A percentile compares a stretch with the other conserved stretches of the same genome.
Evolutionary conservation across 768 basidiomycete genomes (phyloP).

Genomic region (Hypsizygus marmoreus): DNA sequence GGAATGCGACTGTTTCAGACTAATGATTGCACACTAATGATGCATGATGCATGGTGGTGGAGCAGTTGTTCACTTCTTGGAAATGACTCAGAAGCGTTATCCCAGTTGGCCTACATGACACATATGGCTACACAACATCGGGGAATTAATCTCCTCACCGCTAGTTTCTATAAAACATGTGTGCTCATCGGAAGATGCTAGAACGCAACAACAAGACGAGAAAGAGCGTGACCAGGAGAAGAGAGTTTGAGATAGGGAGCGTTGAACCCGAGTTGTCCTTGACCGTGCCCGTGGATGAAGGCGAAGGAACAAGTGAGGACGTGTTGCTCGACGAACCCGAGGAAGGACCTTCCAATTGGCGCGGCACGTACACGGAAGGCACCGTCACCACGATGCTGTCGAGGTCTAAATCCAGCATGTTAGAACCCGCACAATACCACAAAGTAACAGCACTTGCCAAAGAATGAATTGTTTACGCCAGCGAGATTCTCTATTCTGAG

Average conservation of each 20-base stretch:
- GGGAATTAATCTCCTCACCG: no score
- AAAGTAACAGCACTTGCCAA: constrained; percentile 30
- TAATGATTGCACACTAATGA: no score
- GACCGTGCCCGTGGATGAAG: constrained; percentile 2
- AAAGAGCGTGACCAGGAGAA: constrained; percentile 7
- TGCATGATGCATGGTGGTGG: no score
- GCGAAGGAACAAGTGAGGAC: constrained; percentile 1
- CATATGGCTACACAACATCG: background rate
- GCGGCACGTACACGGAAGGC: constrained; percentile 41
- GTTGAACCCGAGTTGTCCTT: constrained; percentile 2
- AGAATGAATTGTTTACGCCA: constrained; percentile 45
- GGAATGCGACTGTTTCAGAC: no score
- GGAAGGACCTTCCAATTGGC: constrained; percentile 22
- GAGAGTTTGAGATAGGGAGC: constrained; percentile 1
- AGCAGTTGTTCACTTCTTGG: no score
- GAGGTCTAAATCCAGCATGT: constrained; percentile 30
- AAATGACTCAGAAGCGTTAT: no score
- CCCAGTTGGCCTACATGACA: no score
- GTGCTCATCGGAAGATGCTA: background rate
- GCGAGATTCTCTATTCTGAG: constrained; percentile 41
- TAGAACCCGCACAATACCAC: no score
- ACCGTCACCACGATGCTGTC: constrained; percentile 46
- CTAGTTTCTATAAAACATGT: no score
- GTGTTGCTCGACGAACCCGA: constrained; percentile 14
- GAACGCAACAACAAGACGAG: constrained; percentile 6